A percentile compares a stretch with the other conserved stretches of the same genome.
Evolutionary conservation across 179 eudicot genomes (phyloP).

Genomic region (Beta macrorhiza): DNA sequence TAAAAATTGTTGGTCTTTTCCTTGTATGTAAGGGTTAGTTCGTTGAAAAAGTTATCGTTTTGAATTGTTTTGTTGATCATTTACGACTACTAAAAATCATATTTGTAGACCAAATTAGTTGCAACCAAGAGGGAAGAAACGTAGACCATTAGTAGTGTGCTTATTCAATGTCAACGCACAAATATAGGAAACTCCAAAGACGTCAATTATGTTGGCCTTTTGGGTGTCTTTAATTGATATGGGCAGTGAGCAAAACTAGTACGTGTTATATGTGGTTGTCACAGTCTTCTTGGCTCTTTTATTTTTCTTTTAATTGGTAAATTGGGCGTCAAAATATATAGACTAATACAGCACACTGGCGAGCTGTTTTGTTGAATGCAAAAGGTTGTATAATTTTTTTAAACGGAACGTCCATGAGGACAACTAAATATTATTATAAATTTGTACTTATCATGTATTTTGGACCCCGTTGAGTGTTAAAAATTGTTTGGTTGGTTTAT

Average conservation of each 20-base stretch:
- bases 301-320: no score
- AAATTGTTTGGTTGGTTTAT: no score
- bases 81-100: neutral
- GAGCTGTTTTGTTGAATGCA: no score
- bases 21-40: neutral
- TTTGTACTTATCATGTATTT: no score
- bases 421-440: no score
- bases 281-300: no score
- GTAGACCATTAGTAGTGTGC: neutral
- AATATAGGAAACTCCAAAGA: neutral
- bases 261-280: constrained; percentile 7
- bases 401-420: no score
- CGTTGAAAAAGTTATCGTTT: neutral
- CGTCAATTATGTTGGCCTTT: neutral
- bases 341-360: no score
- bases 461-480: no score
- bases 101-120: neutral
- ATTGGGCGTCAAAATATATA: no score
- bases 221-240: neutral
- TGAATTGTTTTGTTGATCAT: neutral
- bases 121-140: neutral
- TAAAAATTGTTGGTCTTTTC: constrained; percentile 1
- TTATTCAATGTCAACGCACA: constrained; percentile 10
- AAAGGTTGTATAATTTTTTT: no score
- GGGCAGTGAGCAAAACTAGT: neutral